Conservation (phyloP, 2,329 filamentous ascomycete genomes). For the Microdochium paspali region DNA sequence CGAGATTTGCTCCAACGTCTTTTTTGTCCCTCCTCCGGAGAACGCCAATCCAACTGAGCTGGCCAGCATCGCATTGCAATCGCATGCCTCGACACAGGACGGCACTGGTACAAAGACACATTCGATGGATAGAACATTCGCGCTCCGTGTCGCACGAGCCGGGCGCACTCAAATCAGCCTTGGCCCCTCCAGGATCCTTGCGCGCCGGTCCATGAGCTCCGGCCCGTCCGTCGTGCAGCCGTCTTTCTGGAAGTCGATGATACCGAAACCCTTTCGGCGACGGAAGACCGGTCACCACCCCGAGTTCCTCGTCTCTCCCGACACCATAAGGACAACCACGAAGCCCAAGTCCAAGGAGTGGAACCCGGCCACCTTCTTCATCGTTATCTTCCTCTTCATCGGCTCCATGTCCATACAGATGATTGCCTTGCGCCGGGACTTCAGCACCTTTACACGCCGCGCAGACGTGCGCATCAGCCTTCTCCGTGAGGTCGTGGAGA, state of each 20-base stretch:
- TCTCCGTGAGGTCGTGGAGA: constrained; percentile 66
- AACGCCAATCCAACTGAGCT: too few species aligned
- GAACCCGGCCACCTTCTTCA: constrained; percentile 78
- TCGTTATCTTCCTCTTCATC: constrained; percentile 75
- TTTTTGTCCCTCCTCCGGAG: too few species aligned
- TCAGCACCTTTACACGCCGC: constrained; percentile 60
- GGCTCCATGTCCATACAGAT: constrained; percentile 95
- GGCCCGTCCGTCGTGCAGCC: constrained; percentile 43
- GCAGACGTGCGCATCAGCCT: constrained; percentile 71
- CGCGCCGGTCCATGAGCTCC: constrained; percentile 19
- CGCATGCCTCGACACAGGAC: too few species aligned
- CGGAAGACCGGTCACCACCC: constrained; percentile 23
- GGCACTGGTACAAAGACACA: not conserved
- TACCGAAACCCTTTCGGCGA: constrained; percentile 58
- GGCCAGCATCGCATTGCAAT: too few species aligned
- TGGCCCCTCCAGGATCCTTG: constrained; percentile 5
- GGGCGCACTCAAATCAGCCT: not conserved
- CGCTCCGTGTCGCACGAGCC: not conserved
- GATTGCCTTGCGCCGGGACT: constrained; percentile 70
- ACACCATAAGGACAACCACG: constrained; percentile 20
- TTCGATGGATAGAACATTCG: not conserved
- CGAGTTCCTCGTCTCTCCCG: constrained; percentile 4
- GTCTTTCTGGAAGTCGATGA: constrained; percentile 60
- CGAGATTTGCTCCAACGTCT: too few species aligned
- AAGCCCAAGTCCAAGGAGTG: constrained; percentile 50